Evolutionary conservation across 805 yeast species (phyloP).

Genomic region (Schwanniomyces pseudopolymorphus): DNA sequence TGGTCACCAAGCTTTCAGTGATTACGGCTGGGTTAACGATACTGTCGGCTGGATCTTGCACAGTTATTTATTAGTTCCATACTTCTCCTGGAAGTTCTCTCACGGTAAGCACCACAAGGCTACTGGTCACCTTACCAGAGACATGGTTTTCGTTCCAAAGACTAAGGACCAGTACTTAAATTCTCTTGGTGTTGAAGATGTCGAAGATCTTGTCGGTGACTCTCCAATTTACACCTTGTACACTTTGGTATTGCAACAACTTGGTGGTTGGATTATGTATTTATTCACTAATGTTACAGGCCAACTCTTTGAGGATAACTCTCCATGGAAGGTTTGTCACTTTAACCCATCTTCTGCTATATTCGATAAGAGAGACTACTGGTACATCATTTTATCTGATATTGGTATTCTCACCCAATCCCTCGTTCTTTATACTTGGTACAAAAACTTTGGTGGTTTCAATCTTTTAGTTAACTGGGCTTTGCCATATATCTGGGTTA

Average conservation of each 20-base stretch:
- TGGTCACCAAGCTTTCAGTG: constrained; percentile 85
- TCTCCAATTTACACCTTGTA: constrained; percentile 67
- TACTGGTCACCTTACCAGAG: constrained; percentile 78
- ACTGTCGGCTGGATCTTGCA: constrained; percentile 82
- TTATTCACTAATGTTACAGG: constrained; percentile 74
- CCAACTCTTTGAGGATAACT: constrained; percentile 51
- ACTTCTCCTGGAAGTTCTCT: constrained; percentile 81
- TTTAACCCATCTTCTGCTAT: constrained; percentile 73
- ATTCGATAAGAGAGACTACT: constrained; percentile 70
- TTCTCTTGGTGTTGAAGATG: constrained; percentile 29
- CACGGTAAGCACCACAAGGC: constrained; percentile 91
- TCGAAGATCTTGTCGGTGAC: constrained; percentile 66
- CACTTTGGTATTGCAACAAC: constrained; percentile 62
- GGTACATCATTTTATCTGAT: constrained; percentile 71
- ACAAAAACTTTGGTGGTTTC: constrained; percentile 60
- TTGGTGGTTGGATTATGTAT: constrained; percentile 75
- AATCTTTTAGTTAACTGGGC: constrained; percentile 67
- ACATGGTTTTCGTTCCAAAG: constrained; percentile 82
- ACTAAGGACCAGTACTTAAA: constrained; percentile 57
- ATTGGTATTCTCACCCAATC: constrained; percentile 61
- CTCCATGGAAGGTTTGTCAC: constrained; percentile 57
- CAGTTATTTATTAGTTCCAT: constrained; percentile 77
- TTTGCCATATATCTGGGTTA: constrained; percentile 74
- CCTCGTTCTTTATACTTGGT: constrained; percentile 57
- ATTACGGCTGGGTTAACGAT: constrained; percentile 71